phyloP scores from a whole-genome alignment of 2,329 filamentous ascomycete genomes.

The Sporothrix pseudoabietina region DNA sequence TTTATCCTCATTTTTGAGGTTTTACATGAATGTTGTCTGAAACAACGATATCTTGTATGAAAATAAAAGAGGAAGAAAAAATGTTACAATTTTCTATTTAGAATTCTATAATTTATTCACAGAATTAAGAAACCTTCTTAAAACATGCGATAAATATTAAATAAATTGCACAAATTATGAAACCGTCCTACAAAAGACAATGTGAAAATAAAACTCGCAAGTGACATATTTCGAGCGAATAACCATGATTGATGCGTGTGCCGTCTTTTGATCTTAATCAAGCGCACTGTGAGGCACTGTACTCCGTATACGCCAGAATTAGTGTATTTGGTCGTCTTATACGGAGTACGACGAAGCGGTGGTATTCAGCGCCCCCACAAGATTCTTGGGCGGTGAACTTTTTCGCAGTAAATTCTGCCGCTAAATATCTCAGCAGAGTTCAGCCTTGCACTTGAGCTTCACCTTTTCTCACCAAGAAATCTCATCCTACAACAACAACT shows the following conservation, averaged over 20 bases:
- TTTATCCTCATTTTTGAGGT: background rate
- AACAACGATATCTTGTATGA: background rate
- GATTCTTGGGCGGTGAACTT: slow-evolving; percentile 1
- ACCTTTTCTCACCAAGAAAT: background rate
- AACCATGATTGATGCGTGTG: too few species aligned
- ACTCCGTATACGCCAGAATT: background rate
- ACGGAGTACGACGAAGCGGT: too few species aligned
- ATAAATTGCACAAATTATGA: too few species aligned
- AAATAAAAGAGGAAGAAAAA: background rate
- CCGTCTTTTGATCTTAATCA: too few species aligned
- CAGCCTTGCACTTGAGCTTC: background rate
- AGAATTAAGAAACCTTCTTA: too few species aligned
- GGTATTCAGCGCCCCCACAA: background rate
- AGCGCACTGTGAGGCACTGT: background rate
- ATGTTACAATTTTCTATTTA: too few species aligned
- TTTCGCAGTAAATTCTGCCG: slow-evolving; percentile 23
- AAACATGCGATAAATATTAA: too few species aligned
- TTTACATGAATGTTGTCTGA: background rate
- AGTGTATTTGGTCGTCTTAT: background rate
- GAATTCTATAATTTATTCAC: too few species aligned
- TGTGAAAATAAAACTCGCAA: too few species aligned
- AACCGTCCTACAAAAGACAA: too few species aligned
- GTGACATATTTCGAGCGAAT: too few species aligned
- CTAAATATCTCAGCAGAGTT: background rate
- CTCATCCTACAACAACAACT: background rate